A percentile compares a stretch with the other conserved stretches of the same genome.
Conservation (phyloP, 148 eudicot species). For the Cornus suecica region DNA sequence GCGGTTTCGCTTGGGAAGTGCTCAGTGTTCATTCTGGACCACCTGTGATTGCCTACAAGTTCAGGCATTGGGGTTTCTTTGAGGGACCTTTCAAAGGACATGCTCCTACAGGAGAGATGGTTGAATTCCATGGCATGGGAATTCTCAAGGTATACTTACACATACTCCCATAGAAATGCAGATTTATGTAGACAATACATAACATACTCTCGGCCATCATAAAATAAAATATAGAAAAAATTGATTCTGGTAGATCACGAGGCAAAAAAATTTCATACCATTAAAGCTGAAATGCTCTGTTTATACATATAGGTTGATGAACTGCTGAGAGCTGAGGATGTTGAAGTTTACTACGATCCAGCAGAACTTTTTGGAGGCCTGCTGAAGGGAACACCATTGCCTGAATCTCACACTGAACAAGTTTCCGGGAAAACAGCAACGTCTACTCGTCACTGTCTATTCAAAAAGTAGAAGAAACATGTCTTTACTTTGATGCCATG, state of each 20-base stretch:
- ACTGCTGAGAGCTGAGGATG: conserved; percentile 59
- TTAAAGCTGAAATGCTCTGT: not conserved
- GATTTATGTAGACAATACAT: not conserved
- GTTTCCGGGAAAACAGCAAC: not conserved
- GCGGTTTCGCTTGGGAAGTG: conserved; percentile 94
- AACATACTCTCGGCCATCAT: no score
- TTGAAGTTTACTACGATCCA: conserved; percentile 73
- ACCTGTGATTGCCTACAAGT: conserved; percentile 68
- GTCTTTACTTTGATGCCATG: not conserved
- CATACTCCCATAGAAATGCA: not conserved
- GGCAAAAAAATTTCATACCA: no score
- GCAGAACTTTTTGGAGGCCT: conserved; percentile 60
- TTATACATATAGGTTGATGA: conserved; percentile 53
- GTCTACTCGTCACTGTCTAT: conserved; percentile 19
- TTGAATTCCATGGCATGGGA: conserved; percentile 80
- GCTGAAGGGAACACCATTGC: conserved; percentile 35
- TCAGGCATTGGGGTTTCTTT: conserved; percentile 92
- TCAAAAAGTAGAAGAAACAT: not conserved
- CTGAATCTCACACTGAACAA: not conserved
- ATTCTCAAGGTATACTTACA: conserved; percentile 48
- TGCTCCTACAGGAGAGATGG: conserved; percentile 76
- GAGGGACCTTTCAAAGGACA: conserved; percentile 81
- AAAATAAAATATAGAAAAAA: no score
- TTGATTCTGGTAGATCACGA: no score
- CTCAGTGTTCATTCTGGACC: conserved; percentile 70